Evolutionary conservation across 1,284 basidiomycete genomes (phyloP).

Genomic region (Cerrena zonata): DNA sequence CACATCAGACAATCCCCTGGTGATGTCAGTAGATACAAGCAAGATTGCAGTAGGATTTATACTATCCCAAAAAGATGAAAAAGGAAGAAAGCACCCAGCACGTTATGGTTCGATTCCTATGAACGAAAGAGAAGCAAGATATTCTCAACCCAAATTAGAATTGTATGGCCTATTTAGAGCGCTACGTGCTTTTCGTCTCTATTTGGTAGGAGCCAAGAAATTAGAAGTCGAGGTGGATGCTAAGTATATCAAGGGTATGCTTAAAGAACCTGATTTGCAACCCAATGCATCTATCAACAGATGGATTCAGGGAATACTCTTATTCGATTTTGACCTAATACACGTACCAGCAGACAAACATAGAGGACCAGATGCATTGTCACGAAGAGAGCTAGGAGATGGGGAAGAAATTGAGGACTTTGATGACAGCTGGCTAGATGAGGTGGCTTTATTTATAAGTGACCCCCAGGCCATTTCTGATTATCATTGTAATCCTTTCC

Average conservation of each 20-base stretch:
- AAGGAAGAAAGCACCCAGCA: no score
- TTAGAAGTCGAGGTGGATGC: no score
- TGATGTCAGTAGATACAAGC: no score
- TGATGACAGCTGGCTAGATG: constrained; percentile 25
- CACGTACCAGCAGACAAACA: constrained; percentile 30
- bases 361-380: constrained; percentile 28
- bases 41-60: no score
- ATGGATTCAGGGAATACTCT: constrained; percentile 34
- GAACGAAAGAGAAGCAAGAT: no score
- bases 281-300: constrained; percentile 35
- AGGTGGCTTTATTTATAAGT: background rate
- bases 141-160: no score
- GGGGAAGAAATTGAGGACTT: constrained; percentile 14
- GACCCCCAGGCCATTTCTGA: background rate
- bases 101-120: no score
- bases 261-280: constrained; percentile 31
- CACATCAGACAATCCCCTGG: no score
- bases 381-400: constrained; percentile 16
- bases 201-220: no score
- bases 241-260: constrained; percentile 35
- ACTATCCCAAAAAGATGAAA: no score
- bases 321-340: constrained; percentile 33
- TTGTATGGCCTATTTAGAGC: no score
- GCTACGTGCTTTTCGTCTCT: no score
- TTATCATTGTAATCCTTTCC: background rate